Percentiles rank a stretch among this genome's conserved stretches.
Evolutionary conservation across 2,329 filamentous ascomycete species (phyloP).

Genomic region (Metarhizium rileyi): DNA sequence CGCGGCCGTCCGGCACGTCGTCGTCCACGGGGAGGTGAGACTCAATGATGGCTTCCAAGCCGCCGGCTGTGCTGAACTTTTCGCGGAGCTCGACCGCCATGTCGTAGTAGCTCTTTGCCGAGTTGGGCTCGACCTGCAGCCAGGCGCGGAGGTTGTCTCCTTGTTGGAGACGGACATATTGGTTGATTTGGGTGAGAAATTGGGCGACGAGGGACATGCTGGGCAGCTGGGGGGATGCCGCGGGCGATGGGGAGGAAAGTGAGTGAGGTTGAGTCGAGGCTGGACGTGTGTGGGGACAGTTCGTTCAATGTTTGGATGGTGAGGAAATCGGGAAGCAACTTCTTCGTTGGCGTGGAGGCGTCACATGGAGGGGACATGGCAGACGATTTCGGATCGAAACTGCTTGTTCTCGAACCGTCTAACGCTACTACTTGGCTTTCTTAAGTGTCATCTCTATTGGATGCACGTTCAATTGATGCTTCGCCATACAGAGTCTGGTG

Average conservation of each 20-base stretch:
- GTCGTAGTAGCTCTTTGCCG: slow-evolving; percentile 55
- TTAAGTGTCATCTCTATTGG: too few species aligned
- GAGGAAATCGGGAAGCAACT: too few species aligned
- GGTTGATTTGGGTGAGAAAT: slow-evolving; percentile 56
- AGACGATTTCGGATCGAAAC: too few species aligned
- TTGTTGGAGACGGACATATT: slow-evolving; percentile 48
- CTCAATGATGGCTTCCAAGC: slow-evolving; percentile 54
- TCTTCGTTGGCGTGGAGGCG: too few species aligned
- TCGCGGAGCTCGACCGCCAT: slow-evolving; percentile 59
- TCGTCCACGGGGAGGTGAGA: slow-evolving; percentile 55
- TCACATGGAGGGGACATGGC: too few species aligned
- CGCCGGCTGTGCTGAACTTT: slow-evolving; percentile 38
- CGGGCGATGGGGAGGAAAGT: not conserved
- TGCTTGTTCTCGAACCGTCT: too few species aligned
- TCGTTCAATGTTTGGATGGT: not conserved
- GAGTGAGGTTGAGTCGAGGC: slow-evolving; percentile 6
- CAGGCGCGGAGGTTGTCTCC: slow-evolving; percentile 57
- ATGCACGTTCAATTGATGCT: too few species aligned
- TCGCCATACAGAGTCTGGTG: too few species aligned
- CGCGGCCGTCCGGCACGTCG: slow-evolving; percentile 52
- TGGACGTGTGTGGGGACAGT: slow-evolving; percentile 1
- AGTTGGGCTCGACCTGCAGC: slow-evolving; percentile 65
- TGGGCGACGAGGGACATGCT: slow-evolving; percentile 54
- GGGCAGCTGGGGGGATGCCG: not conserved
- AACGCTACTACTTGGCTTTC: too few species aligned